Evolutionary conservation across 371 early-diverging fungal genomes (phyloP).

Genomic region (Mucor ambiguus): DNA sequence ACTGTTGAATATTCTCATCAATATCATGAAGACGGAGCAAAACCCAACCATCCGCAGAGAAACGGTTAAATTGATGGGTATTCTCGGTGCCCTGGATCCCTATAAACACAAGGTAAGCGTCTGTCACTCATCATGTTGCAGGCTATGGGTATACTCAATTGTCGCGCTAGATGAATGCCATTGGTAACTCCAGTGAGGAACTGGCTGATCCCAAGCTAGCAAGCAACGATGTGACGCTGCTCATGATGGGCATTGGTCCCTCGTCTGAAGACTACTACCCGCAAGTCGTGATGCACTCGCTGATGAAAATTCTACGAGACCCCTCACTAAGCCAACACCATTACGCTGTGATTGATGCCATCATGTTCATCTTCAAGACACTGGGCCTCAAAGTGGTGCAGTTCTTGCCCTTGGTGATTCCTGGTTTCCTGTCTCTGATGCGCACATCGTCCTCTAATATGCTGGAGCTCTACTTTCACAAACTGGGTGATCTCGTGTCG

Average conservation of each 20-base stretch:
- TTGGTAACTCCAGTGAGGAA: constrained; percentile 60
- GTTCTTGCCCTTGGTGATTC: constrained; percentile 78
- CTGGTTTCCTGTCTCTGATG: constrained; percentile 75
- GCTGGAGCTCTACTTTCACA: constrained; percentile 91
- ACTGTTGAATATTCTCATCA: constrained; percentile 78
- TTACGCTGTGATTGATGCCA: constrained; percentile 88
- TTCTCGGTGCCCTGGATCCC: constrained; percentile 96
- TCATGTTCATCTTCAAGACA: constrained; percentile 93
- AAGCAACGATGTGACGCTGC: constrained; percentile 63
- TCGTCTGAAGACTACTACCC: constrained; percentile 87
- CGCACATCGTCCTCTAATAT: constrained; percentile 73
- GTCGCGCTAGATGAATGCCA: constrained; percentile 52
- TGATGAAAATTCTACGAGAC: constrained; percentile 90
- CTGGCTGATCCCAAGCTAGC: constrained; percentile 59
- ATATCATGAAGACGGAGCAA: constrained; percentile 87
- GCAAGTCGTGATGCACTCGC: constrained; percentile 84
- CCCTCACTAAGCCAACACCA: constrained; percentile 83
- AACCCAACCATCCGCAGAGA: constrained; percentile 73
- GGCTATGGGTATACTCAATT: not conserved
- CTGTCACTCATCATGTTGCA: not conserved
- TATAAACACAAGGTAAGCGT: constrained; percentile 80
- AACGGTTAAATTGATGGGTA: constrained; percentile 90
- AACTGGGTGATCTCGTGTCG: constrained; percentile 81
- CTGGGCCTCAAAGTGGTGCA: constrained; percentile 83
- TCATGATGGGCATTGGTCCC: constrained; percentile 78